A percentile compares a stretch with the other conserved stretches of the same genome.
Conservation (phyloP, 495 filamentous ascomycete species). For the Hypoxylon fragiforme region DNA sequence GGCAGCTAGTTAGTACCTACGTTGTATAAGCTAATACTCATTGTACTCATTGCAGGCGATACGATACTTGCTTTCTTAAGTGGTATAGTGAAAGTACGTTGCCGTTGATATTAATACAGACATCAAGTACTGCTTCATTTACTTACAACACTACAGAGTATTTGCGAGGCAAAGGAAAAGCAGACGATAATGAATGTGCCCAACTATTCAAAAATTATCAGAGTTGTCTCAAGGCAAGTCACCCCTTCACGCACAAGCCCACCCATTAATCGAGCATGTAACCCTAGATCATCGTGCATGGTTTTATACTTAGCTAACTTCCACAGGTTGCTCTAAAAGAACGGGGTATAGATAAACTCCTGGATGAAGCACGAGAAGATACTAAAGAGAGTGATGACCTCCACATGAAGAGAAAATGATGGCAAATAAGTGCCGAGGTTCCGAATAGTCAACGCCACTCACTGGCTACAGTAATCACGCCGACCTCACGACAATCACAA, state of each 20-base stretch:
- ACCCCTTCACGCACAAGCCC: neutral
- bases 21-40: too few species aligned
- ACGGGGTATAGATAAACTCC: conserved; percentile 80
- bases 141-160: conserved; percentile 62
- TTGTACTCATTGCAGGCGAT: conserved; percentile 58
- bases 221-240: conserved; percentile 71
- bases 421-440: neutral
- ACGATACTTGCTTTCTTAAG: conserved; percentile 91
- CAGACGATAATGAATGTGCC: conserved; percentile 76
- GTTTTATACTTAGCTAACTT: conserved; percentile 2
- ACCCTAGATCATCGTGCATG: conserved; percentile 11
- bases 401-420: conserved; percentile 62
- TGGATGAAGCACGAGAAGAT: conserved; percentile 81
- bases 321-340: conserved; percentile 77
- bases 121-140: neutral
- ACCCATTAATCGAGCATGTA: neutral
- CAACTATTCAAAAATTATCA: conserved; percentile 85
- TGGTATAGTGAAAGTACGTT: conserved; percentile 95
- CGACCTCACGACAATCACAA: too few species aligned
- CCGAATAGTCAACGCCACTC: neutral
- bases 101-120: neutral
- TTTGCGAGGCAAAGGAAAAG: conserved; percentile 72
- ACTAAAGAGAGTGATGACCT: conserved; percentile 78
- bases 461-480: too few species aligned
- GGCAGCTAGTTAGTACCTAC: too few species aligned